Percentiles rank a stretch among this genome's conserved stretches.
Evolutionary conservation across 176 grass and related monocot genomes (phyloP).

Genomic region (Stipa capillata): DNA sequence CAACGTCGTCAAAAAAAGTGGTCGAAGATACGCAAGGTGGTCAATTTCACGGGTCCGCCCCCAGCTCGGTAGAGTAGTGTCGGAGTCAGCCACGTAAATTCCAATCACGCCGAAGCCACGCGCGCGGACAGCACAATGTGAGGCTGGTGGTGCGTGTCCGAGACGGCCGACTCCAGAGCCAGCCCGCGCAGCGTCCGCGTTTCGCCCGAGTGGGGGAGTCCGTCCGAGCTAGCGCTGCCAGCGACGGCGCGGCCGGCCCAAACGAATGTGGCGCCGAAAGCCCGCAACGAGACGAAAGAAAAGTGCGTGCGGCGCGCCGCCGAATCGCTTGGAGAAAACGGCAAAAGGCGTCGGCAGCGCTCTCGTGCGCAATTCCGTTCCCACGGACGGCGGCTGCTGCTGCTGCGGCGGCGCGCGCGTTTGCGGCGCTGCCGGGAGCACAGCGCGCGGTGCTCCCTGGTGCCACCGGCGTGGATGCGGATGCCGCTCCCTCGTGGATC

Average conservation of each 20-base stretch:
- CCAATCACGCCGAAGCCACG: not conserved
- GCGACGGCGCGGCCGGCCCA: not conserved
- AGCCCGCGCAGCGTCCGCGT: no score
- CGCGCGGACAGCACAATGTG: not conserved
- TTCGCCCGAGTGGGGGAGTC: no score
- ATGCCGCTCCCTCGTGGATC: not conserved
- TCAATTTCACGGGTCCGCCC: not conserved
- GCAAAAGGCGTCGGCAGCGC: no score
- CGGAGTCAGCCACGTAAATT: not conserved
- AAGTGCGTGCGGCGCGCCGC: no score
- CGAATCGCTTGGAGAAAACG: no score
- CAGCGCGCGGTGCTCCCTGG: not conserved
- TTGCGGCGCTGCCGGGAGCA: conserved; percentile 9
- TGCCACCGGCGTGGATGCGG: not conserved
- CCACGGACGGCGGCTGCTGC: no score
- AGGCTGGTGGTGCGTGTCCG: not conserved
- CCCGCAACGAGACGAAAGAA: no score
- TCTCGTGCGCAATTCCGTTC: no score
- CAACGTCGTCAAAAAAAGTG: not conserved
- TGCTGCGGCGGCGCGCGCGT: not conserved
- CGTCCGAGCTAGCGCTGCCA: not conserved
- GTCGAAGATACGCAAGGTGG: not conserved
- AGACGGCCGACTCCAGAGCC: no score
- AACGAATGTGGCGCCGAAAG: no score
- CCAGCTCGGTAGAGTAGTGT: not conserved